A percentile compares a stretch with the other conserved stretches of the same genome.
Conservation (phyloP, 176 grass and related monocot species). For the Phoenix dactylifera region DNA sequence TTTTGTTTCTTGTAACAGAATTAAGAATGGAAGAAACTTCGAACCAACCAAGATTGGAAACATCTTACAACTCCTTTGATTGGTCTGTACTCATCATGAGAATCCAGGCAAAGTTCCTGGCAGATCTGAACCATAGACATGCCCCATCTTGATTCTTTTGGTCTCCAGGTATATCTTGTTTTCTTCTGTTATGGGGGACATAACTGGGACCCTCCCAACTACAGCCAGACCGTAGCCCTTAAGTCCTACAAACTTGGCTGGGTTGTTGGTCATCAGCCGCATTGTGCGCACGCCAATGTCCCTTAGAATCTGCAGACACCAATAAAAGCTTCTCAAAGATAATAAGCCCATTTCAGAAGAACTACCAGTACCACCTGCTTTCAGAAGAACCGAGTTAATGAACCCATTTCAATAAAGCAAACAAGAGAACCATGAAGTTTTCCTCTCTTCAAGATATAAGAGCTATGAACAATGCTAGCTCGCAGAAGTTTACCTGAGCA, state of each 20-base stretch:
- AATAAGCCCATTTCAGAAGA: no score
- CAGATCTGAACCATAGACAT: conserved; percentile 93
- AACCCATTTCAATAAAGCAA: no score
- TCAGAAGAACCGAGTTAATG: no score
- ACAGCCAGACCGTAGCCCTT: conserved; percentile 90
- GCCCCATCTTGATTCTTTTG: conserved; percentile 86
- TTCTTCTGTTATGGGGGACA: conserved; percentile 79
- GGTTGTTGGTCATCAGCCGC: conserved; percentile 94
- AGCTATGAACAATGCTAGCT: neutral
- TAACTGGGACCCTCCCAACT: conserved; percentile 72
- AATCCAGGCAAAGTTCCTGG: conserved; percentile 44
- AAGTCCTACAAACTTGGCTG: conserved; percentile 83
- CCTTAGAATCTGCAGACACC: conserved; percentile 42
- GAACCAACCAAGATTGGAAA: neutral
- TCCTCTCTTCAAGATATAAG: no score
- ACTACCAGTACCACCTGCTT: no score
- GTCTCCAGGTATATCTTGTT: conserved; percentile 94
- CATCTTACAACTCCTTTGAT: conserved; percentile 18
- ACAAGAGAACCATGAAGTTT: no score
- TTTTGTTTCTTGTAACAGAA: no score
- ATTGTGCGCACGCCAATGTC: conserved; percentile 85
- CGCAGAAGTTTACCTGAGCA: conserved; percentile 48
- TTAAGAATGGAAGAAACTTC: no score
- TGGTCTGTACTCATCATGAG: conserved; percentile 1
- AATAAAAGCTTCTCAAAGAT: neutral